Evolutionary conservation across 305 asterid species (phyloP).

Genomic region (Fraxinus greggii): DNA sequence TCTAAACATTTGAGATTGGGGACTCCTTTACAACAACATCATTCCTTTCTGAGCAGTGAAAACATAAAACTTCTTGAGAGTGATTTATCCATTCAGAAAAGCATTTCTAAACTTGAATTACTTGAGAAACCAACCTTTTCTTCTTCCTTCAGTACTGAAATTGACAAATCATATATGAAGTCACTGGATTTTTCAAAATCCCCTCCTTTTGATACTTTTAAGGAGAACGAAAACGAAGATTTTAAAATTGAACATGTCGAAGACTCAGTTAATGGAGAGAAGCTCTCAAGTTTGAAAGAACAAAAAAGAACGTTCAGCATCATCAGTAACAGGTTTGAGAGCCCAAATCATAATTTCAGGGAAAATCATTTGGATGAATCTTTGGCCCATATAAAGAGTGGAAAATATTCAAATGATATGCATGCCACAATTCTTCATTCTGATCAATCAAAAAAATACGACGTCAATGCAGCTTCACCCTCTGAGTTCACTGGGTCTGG

Average conservation of each 20-base stretch:
- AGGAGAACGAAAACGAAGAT: conserved; percentile 28
- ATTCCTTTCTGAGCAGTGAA: conserved; percentile 41
- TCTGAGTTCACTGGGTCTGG: conserved; percentile 37
- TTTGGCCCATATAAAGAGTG: conserved; percentile 28
- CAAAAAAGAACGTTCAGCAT: conserved; percentile 23
- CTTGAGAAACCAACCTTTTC: conserved; percentile 65
- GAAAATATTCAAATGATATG: conserved; percentile 22
- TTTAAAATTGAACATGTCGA: conserved; percentile 30
- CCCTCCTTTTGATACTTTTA: conserved; percentile 41
- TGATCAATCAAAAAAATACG: conserved; percentile 24
- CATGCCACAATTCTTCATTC: conserved; percentile 27
- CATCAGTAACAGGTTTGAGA: conserved; percentile 32
- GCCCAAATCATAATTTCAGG: conserved; percentile 21
- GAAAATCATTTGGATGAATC: conserved; percentile 38
- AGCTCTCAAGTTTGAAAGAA: conserved; percentile 33
- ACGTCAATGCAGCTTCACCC: conserved; percentile 37
- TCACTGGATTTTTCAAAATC: conserved; percentile 45
- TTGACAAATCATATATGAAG: conserved; percentile 49
- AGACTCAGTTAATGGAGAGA: conserved; percentile 37
- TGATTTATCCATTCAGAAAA: conserved; percentile 66
- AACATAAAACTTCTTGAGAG: conserved; percentile 33
- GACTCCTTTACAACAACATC: conserved; percentile 50
- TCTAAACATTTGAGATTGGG: conserved; percentile 32
- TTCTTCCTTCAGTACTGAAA: conserved; percentile 53
- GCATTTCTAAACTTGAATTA: conserved; percentile 70